Evolutionary conservation across 1,139 yeast species (phyloP).

Genomic region (Yarrowia galli): DNA sequence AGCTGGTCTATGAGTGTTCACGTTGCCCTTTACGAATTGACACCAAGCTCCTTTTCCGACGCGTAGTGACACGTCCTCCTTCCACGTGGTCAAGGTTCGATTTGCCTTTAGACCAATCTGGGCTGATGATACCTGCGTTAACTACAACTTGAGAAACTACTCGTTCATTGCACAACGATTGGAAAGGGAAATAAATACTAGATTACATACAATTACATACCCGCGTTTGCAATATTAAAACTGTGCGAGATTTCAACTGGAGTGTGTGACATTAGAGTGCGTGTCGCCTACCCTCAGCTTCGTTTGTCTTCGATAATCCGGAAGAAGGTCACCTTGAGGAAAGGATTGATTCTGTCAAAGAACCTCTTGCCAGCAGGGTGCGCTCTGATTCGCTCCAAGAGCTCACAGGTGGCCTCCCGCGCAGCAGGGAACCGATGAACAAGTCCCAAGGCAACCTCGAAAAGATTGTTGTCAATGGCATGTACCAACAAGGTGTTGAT

Average conservation of each 20-base stretch:
- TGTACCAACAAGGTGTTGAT: conserved; percentile 49
- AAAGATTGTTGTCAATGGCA: conserved; percentile 45
- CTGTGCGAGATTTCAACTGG: conserved; percentile 14
- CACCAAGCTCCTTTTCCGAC: not conserved
- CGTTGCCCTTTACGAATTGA: too few relatives aligned
- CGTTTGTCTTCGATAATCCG: conserved; percentile 41
- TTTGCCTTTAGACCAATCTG: not conserved
- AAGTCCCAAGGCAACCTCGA: conserved; percentile 50
- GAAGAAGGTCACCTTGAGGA: conserved; percentile 48
- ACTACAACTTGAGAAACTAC: too few relatives aligned
- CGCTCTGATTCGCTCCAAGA: conserved; percentile 48
- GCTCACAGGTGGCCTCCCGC: conserved; percentile 46
- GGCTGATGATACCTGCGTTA: too few relatives aligned
- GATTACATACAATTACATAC: conserved; percentile 32
- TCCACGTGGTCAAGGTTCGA: not conserved
- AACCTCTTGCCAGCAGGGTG: conserved; percentile 50
- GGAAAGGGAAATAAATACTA: conserved; percentile 19
- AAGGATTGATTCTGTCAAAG: conserved; percentile 46
- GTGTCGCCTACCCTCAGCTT: conserved; percentile 12
- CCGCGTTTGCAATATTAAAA: conserved; percentile 9
- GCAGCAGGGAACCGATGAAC: conserved; percentile 49
- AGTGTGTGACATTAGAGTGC: not conserved
- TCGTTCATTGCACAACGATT: not conserved
- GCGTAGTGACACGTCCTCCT: not conserved
- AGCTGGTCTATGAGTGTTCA: not conserved